Evolutionary conservation across 306 rosid genomes (phyloP).

Genomic region (Corylus avellana): DNA sequence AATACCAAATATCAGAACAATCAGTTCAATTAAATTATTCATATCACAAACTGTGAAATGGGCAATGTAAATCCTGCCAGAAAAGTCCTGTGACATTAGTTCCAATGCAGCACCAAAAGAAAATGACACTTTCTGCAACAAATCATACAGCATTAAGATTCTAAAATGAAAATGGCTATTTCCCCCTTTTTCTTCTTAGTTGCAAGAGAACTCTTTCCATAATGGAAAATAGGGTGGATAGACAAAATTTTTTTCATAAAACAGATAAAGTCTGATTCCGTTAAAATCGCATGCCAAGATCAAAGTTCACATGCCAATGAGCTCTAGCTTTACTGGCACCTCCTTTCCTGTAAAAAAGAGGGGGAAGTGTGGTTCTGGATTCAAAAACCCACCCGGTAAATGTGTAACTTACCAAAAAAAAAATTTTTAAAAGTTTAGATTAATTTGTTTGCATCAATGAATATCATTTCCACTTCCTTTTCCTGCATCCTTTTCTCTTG

Average conservation of each 20-base stretch:
- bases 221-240: background rate
- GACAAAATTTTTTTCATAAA: background rate
- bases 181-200: background rate
- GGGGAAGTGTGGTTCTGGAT: background rate
- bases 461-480: background rate
- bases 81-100: background rate
- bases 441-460: conserved; percentile 1
- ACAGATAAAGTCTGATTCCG: background rate
- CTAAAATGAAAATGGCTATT: background rate
- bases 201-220: background rate
- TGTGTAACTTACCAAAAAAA: background rate
- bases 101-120: background rate
- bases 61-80: conserved; percentile 1
- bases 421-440: background rate
- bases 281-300: background rate
- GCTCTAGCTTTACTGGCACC: background rate
- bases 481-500: background rate
- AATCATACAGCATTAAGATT: background rate
- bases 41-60: background rate
- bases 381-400: background rate
- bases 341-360: background rate
- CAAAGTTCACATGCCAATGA: background rate
- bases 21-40: background rate
- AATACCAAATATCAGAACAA: conserved; percentile 19
- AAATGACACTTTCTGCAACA: background rate